Conservation (phyloP, 495 filamentous ascomycete species). For the Aspergillus sclerotiicarbonarius region DNA sequence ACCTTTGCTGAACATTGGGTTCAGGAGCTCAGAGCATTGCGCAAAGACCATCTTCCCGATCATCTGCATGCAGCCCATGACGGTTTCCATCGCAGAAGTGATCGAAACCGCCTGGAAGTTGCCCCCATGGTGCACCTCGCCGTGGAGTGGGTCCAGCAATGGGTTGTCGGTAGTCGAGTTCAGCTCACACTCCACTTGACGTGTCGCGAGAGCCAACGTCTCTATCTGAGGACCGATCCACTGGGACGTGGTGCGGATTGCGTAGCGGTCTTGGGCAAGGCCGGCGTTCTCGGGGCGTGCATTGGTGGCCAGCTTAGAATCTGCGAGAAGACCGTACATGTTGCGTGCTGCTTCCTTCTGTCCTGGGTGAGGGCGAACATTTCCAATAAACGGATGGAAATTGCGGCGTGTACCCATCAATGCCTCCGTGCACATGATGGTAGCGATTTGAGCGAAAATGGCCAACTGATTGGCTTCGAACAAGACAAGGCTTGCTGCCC, state of each 20-base stretch:
- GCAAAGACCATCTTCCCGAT: slow-evolving; percentile 58
- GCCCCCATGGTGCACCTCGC: slow-evolving; percentile 51
- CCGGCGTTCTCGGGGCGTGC: slow-evolving; percentile 5
- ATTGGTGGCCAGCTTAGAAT: slow-evolving; percentile 30
- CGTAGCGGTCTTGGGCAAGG: slow-evolving; percentile 63
- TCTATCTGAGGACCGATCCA: slow-evolving; percentile 66
- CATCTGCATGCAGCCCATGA: slow-evolving; percentile 49
- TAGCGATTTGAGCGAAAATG: slow-evolving; percentile 57
- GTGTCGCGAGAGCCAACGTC: slow-evolving; percentile 52
- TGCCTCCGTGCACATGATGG: slow-evolving; percentile 42
- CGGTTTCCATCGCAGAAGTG: slow-evolving; percentile 65
- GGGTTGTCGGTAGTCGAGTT: slow-evolving; percentile 68
- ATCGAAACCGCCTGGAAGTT: slow-evolving; percentile 63
- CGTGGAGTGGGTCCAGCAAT: slow-evolving; percentile 43
- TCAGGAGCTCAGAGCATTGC: slow-evolving; percentile 58
- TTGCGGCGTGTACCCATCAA: slow-evolving; percentile 53
- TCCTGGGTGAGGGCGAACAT: slow-evolving; percentile 57
- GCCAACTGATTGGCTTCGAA: slow-evolving; percentile 58
- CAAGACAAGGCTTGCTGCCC: slow-evolving; percentile 52
- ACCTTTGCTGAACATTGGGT: slow-evolving; percentile 55
- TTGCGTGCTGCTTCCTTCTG: slow-evolving; percentile 58
- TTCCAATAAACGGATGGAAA: slow-evolving; percentile 60
- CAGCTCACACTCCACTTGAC: slow-evolving; percentile 56
- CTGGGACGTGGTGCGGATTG: slow-evolving; percentile 58
- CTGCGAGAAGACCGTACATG: slow-evolving; percentile 50